Evolutionary conservation across 345 rosid genomes (phyloP).

Genomic region (Eucalyptus lansdowneana): DNA sequence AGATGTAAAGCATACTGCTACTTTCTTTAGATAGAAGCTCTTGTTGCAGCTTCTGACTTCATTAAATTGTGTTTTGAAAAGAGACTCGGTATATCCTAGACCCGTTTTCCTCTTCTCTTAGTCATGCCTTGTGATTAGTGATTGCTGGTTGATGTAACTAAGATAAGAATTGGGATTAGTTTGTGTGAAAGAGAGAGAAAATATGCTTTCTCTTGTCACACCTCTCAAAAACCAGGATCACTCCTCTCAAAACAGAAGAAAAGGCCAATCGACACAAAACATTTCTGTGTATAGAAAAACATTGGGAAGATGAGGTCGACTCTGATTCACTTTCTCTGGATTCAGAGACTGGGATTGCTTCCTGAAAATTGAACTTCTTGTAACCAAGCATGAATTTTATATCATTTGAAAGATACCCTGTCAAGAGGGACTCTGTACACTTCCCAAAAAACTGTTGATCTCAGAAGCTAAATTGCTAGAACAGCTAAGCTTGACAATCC

Average conservation of each 20-base stretch:
- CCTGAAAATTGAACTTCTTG: not conserved
- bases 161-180: not conserved
- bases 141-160: not conserved
- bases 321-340: too few species aligned
- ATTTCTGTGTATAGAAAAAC: too few species aligned
- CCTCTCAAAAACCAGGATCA: too few species aligned
- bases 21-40: not conserved
- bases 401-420: not conserved
- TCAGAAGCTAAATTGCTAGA: not conserved
- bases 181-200: too few species aligned
- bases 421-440: not conserved
- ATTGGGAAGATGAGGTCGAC: accelerated
- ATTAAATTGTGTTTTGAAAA: too few species aligned
- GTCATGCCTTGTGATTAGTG: not conserved
- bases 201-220: too few species aligned
- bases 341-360: not conserved
- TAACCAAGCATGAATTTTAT: too few species aligned
- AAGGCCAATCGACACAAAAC: too few species aligned
- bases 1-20: not conserved
- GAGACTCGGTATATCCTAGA: too few species aligned
- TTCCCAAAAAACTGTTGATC: not conserved
- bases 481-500: not conserved
- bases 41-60: not conserved
- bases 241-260: too few species aligned
- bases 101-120: too few species aligned